A percentile compares a stretch with the other conserved stretches of the same genome.
These are phyloP conservation scores for Euphrasia arctica DNA, from an alignment of 305 asterid species.

Conservation along the genomic window DNA sequence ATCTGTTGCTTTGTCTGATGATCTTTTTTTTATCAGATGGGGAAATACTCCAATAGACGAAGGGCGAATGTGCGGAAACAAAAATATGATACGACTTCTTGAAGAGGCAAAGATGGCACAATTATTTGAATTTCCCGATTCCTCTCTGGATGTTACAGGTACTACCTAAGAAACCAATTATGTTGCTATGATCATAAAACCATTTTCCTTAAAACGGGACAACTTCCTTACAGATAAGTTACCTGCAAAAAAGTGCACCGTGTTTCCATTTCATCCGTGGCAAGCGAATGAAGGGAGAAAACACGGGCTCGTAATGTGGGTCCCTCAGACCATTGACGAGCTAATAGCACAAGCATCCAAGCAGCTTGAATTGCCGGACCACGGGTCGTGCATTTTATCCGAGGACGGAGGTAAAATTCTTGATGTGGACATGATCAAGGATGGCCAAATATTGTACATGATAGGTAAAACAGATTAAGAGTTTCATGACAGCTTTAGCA, in stretches of 20 bases:
- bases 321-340: constrained; percentile 60
- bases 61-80: constrained; percentile 62
- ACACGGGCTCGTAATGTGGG: constrained; percentile 70
- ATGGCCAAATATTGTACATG: constrained; percentile 63
- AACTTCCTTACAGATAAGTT: constrained; percentile 35
- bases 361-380: constrained; percentile 37
- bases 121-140: constrained; percentile 37
- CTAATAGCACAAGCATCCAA: constrained; percentile 48
- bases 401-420: constrained; percentile 80
- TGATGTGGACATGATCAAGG: constrained; percentile 58
- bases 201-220: no score
- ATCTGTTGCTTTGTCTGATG: not conserved
- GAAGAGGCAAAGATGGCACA: constrained; percentile 56
- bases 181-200: no score
- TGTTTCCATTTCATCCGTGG: constrained; percentile 76
- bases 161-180: not conserved
- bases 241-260: constrained; percentile 60
- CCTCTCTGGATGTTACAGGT: constrained; percentile 52
- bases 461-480: constrained; percentile 38
- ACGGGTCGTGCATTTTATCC: constrained; percentile 44
- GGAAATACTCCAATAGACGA: constrained; percentile 78
- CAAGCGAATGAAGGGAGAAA: constrained; percentile 45
- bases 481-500: not conserved
- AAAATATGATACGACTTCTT: constrained; percentile 51
- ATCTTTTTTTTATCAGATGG: constrained; percentile 40